A percentile compares a stretch with the other conserved stretches of the same genome.
Conservation (phyloP, 2,329 filamentous ascomycete genomes). For the Zarea fungicola region DNA sequence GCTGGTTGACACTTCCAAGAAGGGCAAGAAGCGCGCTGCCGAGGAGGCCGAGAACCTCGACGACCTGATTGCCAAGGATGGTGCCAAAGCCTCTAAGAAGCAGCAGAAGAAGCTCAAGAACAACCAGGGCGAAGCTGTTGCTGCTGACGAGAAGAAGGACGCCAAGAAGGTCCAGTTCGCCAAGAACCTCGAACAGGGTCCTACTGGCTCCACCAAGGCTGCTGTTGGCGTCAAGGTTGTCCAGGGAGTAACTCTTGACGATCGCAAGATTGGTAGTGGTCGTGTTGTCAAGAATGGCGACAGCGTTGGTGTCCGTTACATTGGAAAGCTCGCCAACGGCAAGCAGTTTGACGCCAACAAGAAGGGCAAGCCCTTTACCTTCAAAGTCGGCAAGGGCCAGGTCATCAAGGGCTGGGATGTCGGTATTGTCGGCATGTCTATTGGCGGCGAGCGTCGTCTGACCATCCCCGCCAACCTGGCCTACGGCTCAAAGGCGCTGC, state of each 20-base stretch:
- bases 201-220: conserved; percentile 64
- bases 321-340: conserved; percentile 91
- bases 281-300: conserved; percentile 84
- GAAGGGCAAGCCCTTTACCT: conserved; percentile 95
- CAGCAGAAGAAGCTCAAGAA: conserved; percentile 98
- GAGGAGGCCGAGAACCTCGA: conserved; percentile 77
- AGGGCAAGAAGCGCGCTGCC: conserved; percentile 88
- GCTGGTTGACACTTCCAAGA: conserved; percentile 50
- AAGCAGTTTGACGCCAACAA: conserved; percentile 98
- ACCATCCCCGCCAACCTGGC: conserved; percentile 82
- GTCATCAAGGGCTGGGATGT: conserved; percentile 99
- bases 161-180: conserved; percentile 99
- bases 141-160: conserved; percentile 53
- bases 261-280: conserved; percentile 87
- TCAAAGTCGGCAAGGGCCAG: conserved; percentile 90
- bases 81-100: conserved; percentile 86
- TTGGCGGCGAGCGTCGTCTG: conserved; percentile 89
- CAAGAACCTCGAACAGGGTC: conserved; percentile 97
- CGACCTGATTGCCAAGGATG: conserved; percentile 76
- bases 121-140: conserved; percentile 86
- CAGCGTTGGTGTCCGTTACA: conserved; percentile 91
- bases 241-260: conserved; percentile 86
- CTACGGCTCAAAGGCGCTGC: conserved; percentile 78
- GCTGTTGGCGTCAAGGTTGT: conserved; percentile 70
- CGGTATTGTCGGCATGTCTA: conserved; percentile 84